Evolutionary conservation across 2,329 filamentous ascomycete genomes (phyloP), one percentile per base, ranked within the genome.

Genomic region (Graphiopsis chlorocephala): DNA sequence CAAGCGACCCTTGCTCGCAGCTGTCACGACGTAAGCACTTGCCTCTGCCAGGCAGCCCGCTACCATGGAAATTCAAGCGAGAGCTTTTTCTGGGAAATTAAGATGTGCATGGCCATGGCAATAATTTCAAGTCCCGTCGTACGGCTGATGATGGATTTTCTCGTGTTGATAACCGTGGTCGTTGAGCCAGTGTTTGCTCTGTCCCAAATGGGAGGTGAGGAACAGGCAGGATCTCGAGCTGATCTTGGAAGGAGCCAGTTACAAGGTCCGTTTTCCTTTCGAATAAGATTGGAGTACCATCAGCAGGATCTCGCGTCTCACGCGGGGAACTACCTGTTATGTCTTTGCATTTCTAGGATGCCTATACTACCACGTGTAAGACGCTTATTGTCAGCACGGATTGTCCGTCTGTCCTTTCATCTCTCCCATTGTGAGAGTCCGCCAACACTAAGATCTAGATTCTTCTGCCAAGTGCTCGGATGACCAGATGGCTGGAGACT

Each of bases 11-110:
- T 17, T 26, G 53, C 31, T 33, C 53, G 60, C 48, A 62, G 31
- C 60, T 62, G 60, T 62, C 60, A 62, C 60, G 12, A n/a, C 26
- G 60, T 62, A 50, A 62, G 60, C 60, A 62, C 60, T 62, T 52
- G 25, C 26, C 38, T 42, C 17, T n/a, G 17, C 38, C 53, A 53
- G 26, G 50, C 50, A 31, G 17, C 10, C 29, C 47, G 47, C 29
- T 42, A 29, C 47, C 59, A 31, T 35, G 47, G 59, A 38, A 62
- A 52, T 45, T 20, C 42, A 31, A 23, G 48, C 60, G 47, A 45
- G 10, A 20, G 5, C n/a, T 17, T 53, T 4, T 28, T 31, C 26
- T 55, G 31, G 31, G 60, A 62, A 35, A 62, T 62, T 50, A 62
- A 38, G n/a, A 61, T 29, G 47, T 55, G 25, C 48, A 45, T 42